phyloP scores from a whole-genome alignment of 139 green algal genomes.

The Coelastrella sp. region DNA sequence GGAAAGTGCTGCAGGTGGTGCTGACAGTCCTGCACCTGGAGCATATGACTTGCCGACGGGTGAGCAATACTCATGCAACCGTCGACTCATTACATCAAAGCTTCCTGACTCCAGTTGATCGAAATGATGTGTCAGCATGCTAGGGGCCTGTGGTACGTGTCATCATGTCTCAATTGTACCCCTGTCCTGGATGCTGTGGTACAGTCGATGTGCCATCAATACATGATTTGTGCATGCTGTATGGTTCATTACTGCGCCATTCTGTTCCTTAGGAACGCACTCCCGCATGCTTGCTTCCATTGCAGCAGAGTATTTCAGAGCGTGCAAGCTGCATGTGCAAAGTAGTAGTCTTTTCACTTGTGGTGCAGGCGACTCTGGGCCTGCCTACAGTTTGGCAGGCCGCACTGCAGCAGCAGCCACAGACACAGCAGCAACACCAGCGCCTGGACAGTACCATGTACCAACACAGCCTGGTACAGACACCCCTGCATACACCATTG shows the following conservation, averaged over 20 bases:
- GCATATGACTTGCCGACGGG: background rate
- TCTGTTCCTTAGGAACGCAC: too few relatives aligned
- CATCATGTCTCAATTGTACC: too few relatives aligned
- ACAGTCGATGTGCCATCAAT: background rate
- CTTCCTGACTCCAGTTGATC: too few relatives aligned
- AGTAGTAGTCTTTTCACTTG: background rate
- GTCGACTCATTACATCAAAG: too few relatives aligned
- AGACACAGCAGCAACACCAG: conserved; percentile 25
- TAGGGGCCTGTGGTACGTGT: too few relatives aligned
- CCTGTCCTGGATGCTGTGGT: too few relatives aligned
- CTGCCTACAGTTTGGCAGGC: conserved; percentile 1
- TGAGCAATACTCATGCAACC: background rate
- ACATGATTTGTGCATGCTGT: background rate
- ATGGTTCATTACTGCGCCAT: too few relatives aligned
- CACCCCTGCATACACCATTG: conserved; percentile 5
- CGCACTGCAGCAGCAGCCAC: background rate
- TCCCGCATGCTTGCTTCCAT: background rate
- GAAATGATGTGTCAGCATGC: too few relatives aligned
- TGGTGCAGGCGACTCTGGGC: background rate
- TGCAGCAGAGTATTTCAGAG: background rate
- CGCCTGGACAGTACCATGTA: conserved; percentile 33
- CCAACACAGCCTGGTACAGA: background rate
- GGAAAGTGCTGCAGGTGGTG: background rate
- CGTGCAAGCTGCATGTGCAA: background rate
- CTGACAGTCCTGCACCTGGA: conserved; percentile 18